phyloP scores from a whole-genome alignment of 306 rosid species.

The Astragalus glycyphyllos region DNA sequence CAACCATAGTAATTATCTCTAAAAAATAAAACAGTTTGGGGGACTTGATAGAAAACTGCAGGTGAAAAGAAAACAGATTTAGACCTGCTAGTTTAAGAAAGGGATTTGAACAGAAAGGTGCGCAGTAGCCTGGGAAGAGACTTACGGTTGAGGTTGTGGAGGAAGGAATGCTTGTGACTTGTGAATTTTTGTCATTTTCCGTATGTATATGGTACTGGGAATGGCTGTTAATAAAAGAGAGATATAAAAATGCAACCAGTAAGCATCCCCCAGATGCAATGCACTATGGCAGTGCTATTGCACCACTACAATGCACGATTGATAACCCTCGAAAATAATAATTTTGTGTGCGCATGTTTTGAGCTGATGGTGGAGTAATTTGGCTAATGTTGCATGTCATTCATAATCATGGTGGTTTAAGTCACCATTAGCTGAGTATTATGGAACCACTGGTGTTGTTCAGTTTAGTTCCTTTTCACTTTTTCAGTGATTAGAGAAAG shows the following conservation, averaged over 20 bases:
- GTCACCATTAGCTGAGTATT: constrained; percentile 38
- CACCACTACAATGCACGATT: neutral
- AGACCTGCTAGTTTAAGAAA: constrained; percentile 5
- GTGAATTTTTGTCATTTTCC: no score
- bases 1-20: neutral
- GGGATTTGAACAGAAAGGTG: constrained; percentile 11
- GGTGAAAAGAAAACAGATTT: constrained; percentile 1
- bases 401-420: constrained; percentile 29
- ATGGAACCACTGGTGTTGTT: constrained; percentile 23
- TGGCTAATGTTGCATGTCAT: constrained; percentile 26
- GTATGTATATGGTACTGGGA: no score
- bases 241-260: no score
- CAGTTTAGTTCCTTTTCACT: constrained; percentile 38
- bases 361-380: constrained; percentile 12
- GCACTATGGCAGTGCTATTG: neutral
- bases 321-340: constrained; percentile 4
- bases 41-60: constrained; percentile 4
- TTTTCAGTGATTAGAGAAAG: constrained; percentile 26
- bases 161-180: neutral
- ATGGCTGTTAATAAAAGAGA: neutral
- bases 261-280: constrained; percentile 1
- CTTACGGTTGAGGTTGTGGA: neutral
- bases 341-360: neutral
- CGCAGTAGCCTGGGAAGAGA: neutral
- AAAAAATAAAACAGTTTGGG: neutral